Percentiles rank a stretch among this genome's conserved stretches.
Evolutionary conservation across 2,329 filamentous ascomycete genomes (phyloP).

Genomic region (Colletotrichum tanaceti): DNA sequence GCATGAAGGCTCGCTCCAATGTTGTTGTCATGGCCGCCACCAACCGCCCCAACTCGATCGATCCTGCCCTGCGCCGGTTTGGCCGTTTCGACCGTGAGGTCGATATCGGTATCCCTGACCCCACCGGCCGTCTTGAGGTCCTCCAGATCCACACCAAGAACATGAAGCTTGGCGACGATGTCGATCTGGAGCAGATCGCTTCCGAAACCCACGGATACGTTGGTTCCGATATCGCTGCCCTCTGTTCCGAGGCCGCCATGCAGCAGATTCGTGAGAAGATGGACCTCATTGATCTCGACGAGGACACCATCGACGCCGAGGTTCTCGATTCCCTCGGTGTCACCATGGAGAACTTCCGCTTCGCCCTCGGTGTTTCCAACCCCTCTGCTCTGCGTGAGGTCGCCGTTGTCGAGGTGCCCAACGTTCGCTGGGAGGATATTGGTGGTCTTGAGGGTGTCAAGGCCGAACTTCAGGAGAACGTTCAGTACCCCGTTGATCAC

Average conservation of each 20-base stretch:
- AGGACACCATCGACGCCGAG: slow-evolving; percentile 98
- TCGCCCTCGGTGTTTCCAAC: slow-evolving; percentile 97
- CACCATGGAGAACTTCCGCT: slow-evolving; percentile 99
- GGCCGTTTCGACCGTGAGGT: slow-evolving; percentile 99
- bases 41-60: slow-evolving; percentile 98
- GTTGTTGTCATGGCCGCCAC: slow-evolving; percentile 99
- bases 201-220: slow-evolving; percentile 99
- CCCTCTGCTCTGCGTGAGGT: slow-evolving; percentile 98
- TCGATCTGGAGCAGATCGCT: slow-evolving; percentile 96
- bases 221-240: slow-evolving; percentile 96
- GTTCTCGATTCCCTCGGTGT: slow-evolving; percentile 98
- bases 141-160: slow-evolving; percentile 99
- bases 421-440: slow-evolving; percentile 99
- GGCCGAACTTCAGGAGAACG: slow-evolving; percentile 98
- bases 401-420: slow-evolving; percentile 98
- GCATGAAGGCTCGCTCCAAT: slow-evolving; percentile 99
- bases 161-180: slow-evolving; percentile 98
- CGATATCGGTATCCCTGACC: slow-evolving; percentile 97
- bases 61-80: slow-evolving; percentile 96
- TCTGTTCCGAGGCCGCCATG: slow-evolving; percentile 99
- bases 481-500: slow-evolving; percentile 99
- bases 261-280: slow-evolving; percentile 99
- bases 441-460: slow-evolving; percentile 98
- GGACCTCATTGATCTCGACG: slow-evolving; percentile 98
- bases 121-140: slow-evolving; percentile 97